Conservation (phyloP, 2,329 filamentous ascomycete genomes). For the Colletotrichum sp. region DNA sequence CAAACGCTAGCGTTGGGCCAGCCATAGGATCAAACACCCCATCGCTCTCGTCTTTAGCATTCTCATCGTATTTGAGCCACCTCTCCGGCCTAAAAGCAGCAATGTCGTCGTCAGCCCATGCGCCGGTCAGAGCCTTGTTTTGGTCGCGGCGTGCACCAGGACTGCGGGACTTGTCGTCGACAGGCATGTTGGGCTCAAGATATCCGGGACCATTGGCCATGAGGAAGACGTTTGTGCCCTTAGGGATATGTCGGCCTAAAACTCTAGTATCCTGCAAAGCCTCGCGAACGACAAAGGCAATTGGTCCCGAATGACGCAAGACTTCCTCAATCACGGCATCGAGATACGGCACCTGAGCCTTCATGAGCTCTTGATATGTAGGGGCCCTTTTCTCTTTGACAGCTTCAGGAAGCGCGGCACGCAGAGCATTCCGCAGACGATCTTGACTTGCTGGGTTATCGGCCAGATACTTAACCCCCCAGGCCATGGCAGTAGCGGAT, state of each 20-base stretch:
- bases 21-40: constrained; percentile 33
- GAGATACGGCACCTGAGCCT: constrained; percentile 29
- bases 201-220: constrained; percentile 31
- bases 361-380: constrained; percentile 26
- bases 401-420: constrained; percentile 18
- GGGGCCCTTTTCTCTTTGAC: constrained; percentile 24
- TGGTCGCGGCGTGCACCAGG: neutral
- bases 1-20: constrained; percentile 39
- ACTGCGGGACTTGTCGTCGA: constrained; percentile 29
- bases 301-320: constrained; percentile 26
- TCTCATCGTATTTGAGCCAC: constrained; percentile 17
- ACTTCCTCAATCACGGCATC: constrained; percentile 36
- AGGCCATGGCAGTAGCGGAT: neutral
- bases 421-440: constrained; percentile 25
- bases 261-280: constrained; percentile 33
- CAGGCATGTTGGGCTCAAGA: constrained; percentile 25
- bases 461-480: constrained; percentile 27
- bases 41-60: neutral
- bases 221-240: constrained; percentile 35
- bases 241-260: constrained; percentile 34
- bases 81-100: constrained; percentile 22
- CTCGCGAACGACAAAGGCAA: constrained; percentile 24
- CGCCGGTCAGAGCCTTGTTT: neutral
- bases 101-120: constrained; percentile 14
- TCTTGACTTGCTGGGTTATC: constrained; percentile 22